Conservation (phyloP, 352 stramenopile species). For the Phytophthora litchii region DNA sequence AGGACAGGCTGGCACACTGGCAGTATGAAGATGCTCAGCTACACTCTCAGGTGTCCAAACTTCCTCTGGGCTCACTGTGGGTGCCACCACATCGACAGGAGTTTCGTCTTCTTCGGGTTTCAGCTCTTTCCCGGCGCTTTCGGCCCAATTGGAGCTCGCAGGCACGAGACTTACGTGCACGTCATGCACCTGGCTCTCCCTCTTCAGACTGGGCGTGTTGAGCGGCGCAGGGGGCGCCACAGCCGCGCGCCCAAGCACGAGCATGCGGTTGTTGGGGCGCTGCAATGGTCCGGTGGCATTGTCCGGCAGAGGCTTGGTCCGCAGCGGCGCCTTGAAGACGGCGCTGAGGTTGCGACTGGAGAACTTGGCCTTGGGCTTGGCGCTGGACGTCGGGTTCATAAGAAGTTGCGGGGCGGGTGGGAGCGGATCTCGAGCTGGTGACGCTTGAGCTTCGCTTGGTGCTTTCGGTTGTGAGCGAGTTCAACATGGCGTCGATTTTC, state of each 20-base stretch:
- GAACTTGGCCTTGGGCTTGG: constrained; percentile 68
- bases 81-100: background rate
- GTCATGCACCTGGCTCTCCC: constrained; percentile 57
- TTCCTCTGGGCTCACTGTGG: constrained; percentile 13
- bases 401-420: constrained; percentile 1
- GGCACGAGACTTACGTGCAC: constrained; percentile 47
- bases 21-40: constrained; percentile 31
- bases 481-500: constrained; percentile 21
- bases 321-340: constrained; percentile 65
- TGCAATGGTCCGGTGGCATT: constrained; percentile 29
- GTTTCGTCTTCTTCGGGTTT: constrained; percentile 6
- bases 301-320: constrained; percentile 38
- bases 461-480: constrained; percentile 28
- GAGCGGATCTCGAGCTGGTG: constrained; percentile 23
- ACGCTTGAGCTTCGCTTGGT: constrained; percentile 23
- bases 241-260: constrained; percentile 50
- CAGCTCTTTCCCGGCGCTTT: constrained; percentile 15
- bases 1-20: background rate
- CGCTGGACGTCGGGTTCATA: constrained; percentile 48
- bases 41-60: constrained; percentile 38
- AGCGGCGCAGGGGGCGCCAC: constrained; percentile 63
- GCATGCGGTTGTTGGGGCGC: constrained; percentile 48
- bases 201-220: constrained; percentile 80
- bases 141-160: constrained; percentile 47
- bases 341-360: constrained; percentile 77